Evolutionary conservation across 371 early-diverging fungal genomes (phyloP), one percentile per base, ranked within the genome.

Genomic region (Mucor plumbeus): DNA sequence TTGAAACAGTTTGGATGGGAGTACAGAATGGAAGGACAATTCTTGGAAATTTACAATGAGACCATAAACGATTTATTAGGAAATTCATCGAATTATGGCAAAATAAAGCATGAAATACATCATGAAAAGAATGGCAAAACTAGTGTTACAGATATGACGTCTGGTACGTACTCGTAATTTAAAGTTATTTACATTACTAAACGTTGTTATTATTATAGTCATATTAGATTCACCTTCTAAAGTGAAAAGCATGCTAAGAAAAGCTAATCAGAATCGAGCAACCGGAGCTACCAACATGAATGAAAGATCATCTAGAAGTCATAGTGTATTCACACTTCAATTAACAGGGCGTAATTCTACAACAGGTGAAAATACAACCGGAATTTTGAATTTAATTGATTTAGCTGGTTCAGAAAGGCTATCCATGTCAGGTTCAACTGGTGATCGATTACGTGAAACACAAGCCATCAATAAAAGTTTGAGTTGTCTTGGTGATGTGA

Each of bases 391-490:
- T 65, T 82, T 99, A 71, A 94, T 99, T 59, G 99, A 99, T 76
- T 76, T 99, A 55, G 99, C 99, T 11, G 99, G 99, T n/a, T 95
- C 94, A 13, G 99, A 99, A 82, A 83, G 99, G 39, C 79, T 99
- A 15, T 86, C 91, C 0, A 75, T 84, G 63, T 96, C 96, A 0
- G 95, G 95, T 10, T 94, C 98, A 0, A 92, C 90, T 19, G 98
- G 99, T 15, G 93, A 95, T 55, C 81, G 98, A 44, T 81, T 99
- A 47, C 92, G 92, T 73, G 99, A 99, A 73, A 96, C 98, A 4
- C 95, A 96, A 75, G 93, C 95, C 17, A 99, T 99, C 70, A 99
- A 99, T 83, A 97, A 94, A 80, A 95, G 95, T 74, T 79, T 99
- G 60, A 90, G 91, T 48, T 87, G 91, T 57, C 81, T 99, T 1